Conservation (phyloP, 805 yeast species). For the Suhomyces sp. region DNA sequence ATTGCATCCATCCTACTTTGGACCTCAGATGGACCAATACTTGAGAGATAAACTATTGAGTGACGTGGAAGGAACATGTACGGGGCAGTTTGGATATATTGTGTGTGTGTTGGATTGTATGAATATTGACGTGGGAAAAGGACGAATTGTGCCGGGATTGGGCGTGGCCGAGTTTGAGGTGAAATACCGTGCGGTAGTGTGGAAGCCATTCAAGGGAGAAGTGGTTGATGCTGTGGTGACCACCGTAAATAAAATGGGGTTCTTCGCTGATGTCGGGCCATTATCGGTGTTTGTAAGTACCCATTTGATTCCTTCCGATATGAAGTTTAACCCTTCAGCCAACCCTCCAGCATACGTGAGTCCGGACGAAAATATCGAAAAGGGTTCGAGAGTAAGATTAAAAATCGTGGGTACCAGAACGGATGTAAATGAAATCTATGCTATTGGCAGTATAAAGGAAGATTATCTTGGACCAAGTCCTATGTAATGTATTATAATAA, state of each 20-base stretch:
- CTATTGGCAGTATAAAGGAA: conserved; percentile 96
- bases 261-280: conserved; percentile 98
- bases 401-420: conserved; percentile 97
- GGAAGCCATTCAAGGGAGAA: conserved; percentile 98
- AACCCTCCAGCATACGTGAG: conserved; percentile 98
- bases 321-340: conserved; percentile 90
- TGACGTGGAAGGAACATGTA: conserved; percentile 98
- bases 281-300: conserved; percentile 91
- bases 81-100: conserved; percentile 97
- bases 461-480: conserved; percentile 88
- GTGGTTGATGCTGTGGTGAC: conserved; percentile 97
- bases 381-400: conserved; percentile 89
- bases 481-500: conserved; percentile 18
- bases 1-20: conserved; percentile 95
- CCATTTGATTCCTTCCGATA: conserved; percentile 90
- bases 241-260: conserved; percentile 90
- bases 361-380: conserved; percentile 91
- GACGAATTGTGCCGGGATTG: conserved; percentile 82
- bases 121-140: conserved; percentile 93
- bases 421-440: conserved; percentile 95
- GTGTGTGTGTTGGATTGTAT: conserved; percentile 93
- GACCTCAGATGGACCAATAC: conserved; percentile 95
- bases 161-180: conserved; percentile 97
- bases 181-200: conserved; percentile 92
- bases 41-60: conserved; percentile 84